These are phyloP conservation scores for Thalassiosira hispida DNA, from an alignment of 352 stramenopile species.

Conservation along the genomic window DNA sequence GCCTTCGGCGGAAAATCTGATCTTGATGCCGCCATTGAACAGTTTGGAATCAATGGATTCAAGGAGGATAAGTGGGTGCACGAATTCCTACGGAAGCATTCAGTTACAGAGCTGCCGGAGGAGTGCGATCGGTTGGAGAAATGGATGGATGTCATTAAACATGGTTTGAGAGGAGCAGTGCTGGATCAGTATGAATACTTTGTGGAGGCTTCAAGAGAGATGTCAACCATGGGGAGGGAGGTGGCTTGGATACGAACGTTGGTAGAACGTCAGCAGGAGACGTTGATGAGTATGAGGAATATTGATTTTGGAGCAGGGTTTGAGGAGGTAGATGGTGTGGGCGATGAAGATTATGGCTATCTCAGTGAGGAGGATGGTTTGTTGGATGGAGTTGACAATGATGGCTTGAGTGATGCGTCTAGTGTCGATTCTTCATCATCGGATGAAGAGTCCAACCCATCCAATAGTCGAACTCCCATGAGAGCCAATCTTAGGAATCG, in stretches of 20 bases:
- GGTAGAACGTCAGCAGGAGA: constrained; percentile 76
- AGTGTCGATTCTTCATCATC: constrained; percentile 40
- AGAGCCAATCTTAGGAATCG: constrained; percentile 29
- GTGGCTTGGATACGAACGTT: constrained; percentile 67
- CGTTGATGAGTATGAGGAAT: constrained; percentile 81
- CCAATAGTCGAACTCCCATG: constrained; percentile 29
- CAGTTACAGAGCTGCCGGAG: constrained; percentile 57
- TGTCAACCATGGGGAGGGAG: constrained; percentile 82
- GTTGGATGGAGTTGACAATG: constrained; percentile 34
- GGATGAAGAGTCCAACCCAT: constrained; percentile 25
- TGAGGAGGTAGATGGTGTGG: constrained; percentile 24
- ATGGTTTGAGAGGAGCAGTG: constrained; percentile 75
- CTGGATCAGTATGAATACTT: constrained; percentile 85
- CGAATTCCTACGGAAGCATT: constrained; percentile 70
- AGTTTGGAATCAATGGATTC: constrained; percentile 71
- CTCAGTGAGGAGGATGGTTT: constrained; percentile 37
- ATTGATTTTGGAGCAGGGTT: constrained; percentile 74
- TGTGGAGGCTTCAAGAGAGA: constrained; percentile 81
- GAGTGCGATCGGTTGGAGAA: constrained; percentile 70
- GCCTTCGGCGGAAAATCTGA: constrained; percentile 41
- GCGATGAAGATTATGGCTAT: constrained; percentile 24
- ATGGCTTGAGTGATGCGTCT: constrained; percentile 53
- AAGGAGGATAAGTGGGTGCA: constrained; percentile 71
- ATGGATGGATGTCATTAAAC: constrained; percentile 77
- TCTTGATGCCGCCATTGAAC: constrained; percentile 59